Base-by-base conservation (phyloP, 106 monocot genomes). In the Xerophyta viscosa region DNA sequence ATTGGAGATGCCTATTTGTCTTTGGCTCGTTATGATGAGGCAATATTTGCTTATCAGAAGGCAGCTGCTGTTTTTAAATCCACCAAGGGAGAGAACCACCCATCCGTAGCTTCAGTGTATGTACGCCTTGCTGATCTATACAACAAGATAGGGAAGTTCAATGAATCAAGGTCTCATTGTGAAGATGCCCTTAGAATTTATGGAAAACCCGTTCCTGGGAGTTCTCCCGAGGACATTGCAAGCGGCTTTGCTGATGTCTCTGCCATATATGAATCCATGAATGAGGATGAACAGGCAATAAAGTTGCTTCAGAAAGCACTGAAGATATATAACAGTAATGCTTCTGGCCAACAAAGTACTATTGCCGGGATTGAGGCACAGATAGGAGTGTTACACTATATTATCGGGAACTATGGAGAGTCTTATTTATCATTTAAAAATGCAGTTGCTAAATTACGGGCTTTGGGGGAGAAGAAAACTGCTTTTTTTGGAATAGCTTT, bases 311-410 rank as follows among this genome's bases (percentile, higher is more conserved):
- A 89, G 21, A 85, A 67, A 41, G 96, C 84, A 15, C 48, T 86
- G 31, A 96, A 89, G 51, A 56, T 79, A 50, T 96, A 82, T 25
- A 73, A 69, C 46, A 81, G 20, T 46, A 46, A 82, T 41, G 67
- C 78, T 20, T 53, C 89, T 3, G 81, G 81, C 15, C 88, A 93
- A 24, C 87, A 93, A 53, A 88, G 72, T 42, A 79, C 76, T 8
- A 71, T 89, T 37, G 89, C 96, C 23, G 96, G 96, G 22, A 79
- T 96, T 22, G 89, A 96, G 60, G 88, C 89, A 15, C 96, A 96
- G 33, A 82, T 89, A 53, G 96, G 96, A 15, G 89, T 85, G 13
- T 19, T 96, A 47, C 56, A 85, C 48, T 96, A 96, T 58, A 76
- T 85, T 13, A 60, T 63, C 6, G 96, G 73, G 37, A 85, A 86